Evolutionary conservation across 1,139 yeast genomes (phyloP), one percentile per base, ranked within the genome.

Genomic region (Sugiyamaella grinbergsii): DNA sequence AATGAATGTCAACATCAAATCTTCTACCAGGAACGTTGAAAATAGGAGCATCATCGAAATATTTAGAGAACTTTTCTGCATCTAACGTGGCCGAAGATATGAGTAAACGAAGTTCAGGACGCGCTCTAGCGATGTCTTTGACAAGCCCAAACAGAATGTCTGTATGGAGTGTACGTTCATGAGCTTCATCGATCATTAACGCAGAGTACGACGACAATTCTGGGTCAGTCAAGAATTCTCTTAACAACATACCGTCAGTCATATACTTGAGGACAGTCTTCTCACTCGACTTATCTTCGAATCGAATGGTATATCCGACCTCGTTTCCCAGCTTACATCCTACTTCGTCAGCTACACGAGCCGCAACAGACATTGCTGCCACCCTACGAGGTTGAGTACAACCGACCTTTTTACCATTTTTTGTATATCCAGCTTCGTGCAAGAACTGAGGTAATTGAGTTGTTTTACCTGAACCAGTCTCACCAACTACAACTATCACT

Each of bases 381-480:
- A 91, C 96, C 61, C 97, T 74, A 62, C 98, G 78, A 0, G 98
- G 98, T 66, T 93, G 98, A 0, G 98, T 93, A 65, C 97, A 90
- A 0, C 94, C 97, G 7, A 93, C 80, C 42, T 78, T 79, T 59
- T 63, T 62, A 0, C 79, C 80, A 37, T 68, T 64, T 16, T 70
- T 63, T 4, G 89, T 76, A 59, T 83, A 86, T 0, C 96, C 96
- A 16, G 84, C 89, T 63, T 90, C 96, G 58, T 81, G 79, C 22
- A 93, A 71, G 63, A 82, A 93, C 62, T 93, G 98, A 0, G 98
- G 97, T 10, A 93, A 71, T 68, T 93, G 97, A 0, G 98, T 93
- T 0, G 98, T 93, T 62, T 93, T 93, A 60, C 98, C 98, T 0
- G 97, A 90, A 42, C 98, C 98, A 0, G 98, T 93, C 65, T 93